Conservation (phyloP, 2,329 filamentous ascomycete species). For the Epichloe glyceriae region DNA sequence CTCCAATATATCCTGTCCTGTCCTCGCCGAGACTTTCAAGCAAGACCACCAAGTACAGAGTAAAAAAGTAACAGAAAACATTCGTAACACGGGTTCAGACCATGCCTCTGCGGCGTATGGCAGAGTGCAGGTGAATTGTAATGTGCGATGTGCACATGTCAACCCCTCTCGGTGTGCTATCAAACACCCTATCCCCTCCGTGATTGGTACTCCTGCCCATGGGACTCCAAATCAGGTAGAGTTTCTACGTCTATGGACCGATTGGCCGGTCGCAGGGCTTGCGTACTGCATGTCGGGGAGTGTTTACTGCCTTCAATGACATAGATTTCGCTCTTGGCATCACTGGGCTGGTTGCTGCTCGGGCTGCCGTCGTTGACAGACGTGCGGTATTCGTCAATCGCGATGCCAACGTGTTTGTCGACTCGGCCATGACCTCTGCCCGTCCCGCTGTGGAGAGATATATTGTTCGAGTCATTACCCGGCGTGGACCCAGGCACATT, state of each 20-base stretch:
- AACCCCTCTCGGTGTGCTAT: background rate
- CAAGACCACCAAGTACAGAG: background rate
- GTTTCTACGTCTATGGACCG: slow-evolving; percentile 13
- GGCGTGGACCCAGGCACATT: slow-evolving; percentile 15
- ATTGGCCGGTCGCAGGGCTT: slow-evolving; percentile 10
- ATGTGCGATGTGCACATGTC: background rate
- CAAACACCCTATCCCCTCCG: slow-evolving; percentile 10
- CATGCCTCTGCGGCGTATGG: background rate
- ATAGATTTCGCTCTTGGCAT: slow-evolving; percentile 19
- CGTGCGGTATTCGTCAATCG: slow-evolving; percentile 10
- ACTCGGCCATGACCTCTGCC: background rate
- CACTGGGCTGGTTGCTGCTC: background rate
- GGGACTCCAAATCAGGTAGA: slow-evolving; percentile 19
- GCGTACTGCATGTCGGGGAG: slow-evolving; percentile 12
- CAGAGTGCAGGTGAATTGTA: background rate
- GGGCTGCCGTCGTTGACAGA: background rate
- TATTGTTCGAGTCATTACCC: slow-evolving; percentile 22
- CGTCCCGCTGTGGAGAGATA: slow-evolving; percentile 20
- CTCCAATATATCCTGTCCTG: background rate
- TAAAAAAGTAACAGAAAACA: background rate
- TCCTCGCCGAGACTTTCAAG: background rate
- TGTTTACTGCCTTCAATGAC: slow-evolving; percentile 20
- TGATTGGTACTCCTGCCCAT: slow-evolving; percentile 11
- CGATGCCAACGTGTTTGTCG: slow-evolving; percentile 8
- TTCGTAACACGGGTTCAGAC: background rate